Conservation (phyloP, 768 basidiomycete species). For the Mycena indigotica region DNA sequence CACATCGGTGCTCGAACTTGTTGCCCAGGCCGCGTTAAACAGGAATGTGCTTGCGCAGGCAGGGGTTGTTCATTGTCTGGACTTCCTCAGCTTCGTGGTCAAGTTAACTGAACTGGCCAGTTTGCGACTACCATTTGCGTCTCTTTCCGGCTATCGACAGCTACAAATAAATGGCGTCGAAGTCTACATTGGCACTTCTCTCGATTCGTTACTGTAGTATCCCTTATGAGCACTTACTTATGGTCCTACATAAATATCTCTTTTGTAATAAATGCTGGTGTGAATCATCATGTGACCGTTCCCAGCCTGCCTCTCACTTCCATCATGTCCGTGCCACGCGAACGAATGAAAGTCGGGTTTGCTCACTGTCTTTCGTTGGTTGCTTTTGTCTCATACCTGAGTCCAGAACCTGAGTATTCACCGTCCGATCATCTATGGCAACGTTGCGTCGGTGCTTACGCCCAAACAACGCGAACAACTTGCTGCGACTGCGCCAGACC, state of each 20-base stretch:
- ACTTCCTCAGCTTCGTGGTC: not conserved
- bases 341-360: not conserved
- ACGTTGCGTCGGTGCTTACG: slow-evolving; percentile 80
- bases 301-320: not conserved
- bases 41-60: not conserved
- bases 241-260: no score
- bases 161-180: not conserved
- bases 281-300: not conserved
- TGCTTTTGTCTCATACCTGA: not conserved
- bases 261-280: no score
- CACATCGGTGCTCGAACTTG: not conserved
- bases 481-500: slow-evolving; percentile 61
- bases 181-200: not conserved
- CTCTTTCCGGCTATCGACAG: not conserved
- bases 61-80: not conserved
- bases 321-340: not conserved
- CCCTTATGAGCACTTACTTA: no score
- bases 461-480: slow-evolving; percentile 65
- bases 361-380: not conserved
- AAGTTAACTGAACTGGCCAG: not conserved
- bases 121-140: not conserved
- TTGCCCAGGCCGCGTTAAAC: not conserved
- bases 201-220: not conserved
- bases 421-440: slow-evolving; percentile 94
- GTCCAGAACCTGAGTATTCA: slow-evolving; percentile 80